phyloP scores from a whole-genome alignment of 1,284 basidiomycete species.

The Apiotrichum porosum region DNA sequence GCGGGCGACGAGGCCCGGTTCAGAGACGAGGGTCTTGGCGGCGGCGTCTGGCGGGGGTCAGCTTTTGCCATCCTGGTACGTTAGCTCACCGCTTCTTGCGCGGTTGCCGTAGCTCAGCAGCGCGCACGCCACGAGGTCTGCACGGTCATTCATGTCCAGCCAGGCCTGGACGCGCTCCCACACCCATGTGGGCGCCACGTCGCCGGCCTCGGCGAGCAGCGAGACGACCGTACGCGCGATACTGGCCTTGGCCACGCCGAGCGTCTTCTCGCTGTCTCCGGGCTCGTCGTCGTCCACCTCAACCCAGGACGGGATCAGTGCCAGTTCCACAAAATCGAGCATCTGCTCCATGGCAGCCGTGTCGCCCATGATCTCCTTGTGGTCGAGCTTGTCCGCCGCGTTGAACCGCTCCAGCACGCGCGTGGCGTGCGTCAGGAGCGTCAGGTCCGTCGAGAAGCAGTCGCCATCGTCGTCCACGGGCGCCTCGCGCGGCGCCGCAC shows the following conservation, averaged over 20 bases:
- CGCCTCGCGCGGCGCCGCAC: not conserved
- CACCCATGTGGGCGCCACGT: constrained; percentile 61
- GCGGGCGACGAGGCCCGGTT: constrained; percentile 4
- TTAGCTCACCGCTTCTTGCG: constrained; percentile 59
- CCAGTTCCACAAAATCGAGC: constrained; percentile 24
- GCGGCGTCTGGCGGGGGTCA: constrained; percentile 10
- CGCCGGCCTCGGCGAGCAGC: constrained; percentile 64
- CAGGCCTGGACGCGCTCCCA: constrained; percentile 69
- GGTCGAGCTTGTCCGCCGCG: constrained; percentile 7
- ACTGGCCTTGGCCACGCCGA: constrained; percentile 75
- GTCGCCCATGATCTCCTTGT: constrained; percentile 1
- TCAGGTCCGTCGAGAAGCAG: not conserved
- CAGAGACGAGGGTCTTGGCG: constrained; percentile 1
- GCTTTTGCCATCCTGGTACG: not conserved
- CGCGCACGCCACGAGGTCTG: constrained; percentile 50
- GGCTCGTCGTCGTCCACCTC: not conserved
- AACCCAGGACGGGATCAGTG: constrained; percentile 2
- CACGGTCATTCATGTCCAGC: constrained; percentile 53
- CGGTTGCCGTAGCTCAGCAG: constrained; percentile 51
- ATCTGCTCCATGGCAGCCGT: constrained; percentile 1
- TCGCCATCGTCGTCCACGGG: constrained; percentile 1
- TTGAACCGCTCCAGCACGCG: constrained; percentile 5
- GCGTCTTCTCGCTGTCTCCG: constrained; percentile 49
- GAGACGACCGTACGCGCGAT: constrained; percentile 79
- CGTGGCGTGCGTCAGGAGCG: constrained; percentile 2